Evolutionary conservation across 495 filamentous ascomycete species (phyloP).

Genomic region (Talaromyces ruber): DNA sequence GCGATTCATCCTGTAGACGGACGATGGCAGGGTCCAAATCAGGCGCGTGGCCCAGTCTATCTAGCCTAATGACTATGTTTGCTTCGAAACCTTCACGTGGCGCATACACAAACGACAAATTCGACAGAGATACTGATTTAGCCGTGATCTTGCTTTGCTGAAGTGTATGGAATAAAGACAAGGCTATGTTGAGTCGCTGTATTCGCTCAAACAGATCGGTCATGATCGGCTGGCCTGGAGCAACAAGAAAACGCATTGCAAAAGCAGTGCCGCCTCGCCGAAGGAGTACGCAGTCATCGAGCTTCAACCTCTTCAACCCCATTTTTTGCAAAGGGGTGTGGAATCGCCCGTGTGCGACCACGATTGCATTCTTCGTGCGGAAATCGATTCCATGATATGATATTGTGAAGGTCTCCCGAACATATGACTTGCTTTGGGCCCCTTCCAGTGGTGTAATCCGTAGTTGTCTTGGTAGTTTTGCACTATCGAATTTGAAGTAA

Average conservation of each 20-base stretch:
- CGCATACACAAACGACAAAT: slow-evolving; percentile 30
- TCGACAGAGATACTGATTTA: slow-evolving; percentile 25
- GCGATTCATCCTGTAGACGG: slow-evolving; percentile 14
- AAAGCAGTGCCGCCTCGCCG: slow-evolving; percentile 26
- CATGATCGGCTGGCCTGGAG: slow-evolving; percentile 28
- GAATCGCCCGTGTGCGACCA: slow-evolving; percentile 32
- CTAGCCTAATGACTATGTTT: slow-evolving; percentile 20
- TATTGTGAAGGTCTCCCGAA: slow-evolving; percentile 30
- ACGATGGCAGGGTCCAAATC: slow-evolving; percentile 16
- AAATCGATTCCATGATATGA: slow-evolving; percentile 34
- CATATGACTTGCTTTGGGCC: slow-evolving; percentile 18
- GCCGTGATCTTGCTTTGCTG: slow-evolving; percentile 25
- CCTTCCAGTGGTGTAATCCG: slow-evolving; percentile 21
- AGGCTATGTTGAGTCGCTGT: slow-evolving; percentile 31
- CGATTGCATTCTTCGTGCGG: slow-evolving; percentile 20
- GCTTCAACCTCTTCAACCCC: slow-evolving; percentile 16
- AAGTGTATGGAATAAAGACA: slow-evolving; percentile 32
- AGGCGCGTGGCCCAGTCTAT: slow-evolving; percentile 10
- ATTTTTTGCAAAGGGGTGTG: slow-evolving; percentile 17
- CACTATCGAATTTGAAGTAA: slow-evolving; percentile 23
- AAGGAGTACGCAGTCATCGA: slow-evolving; percentile 25
- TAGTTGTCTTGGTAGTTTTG: slow-evolving; percentile 22
- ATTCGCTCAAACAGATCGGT: slow-evolving; percentile 27
- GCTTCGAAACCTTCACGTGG: slow-evolving; percentile 19
- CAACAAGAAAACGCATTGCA: slow-evolving; percentile 30